Conservation (phyloP, 1,284 basidiomycete species). For the Albatrellus sp. region DNA sequence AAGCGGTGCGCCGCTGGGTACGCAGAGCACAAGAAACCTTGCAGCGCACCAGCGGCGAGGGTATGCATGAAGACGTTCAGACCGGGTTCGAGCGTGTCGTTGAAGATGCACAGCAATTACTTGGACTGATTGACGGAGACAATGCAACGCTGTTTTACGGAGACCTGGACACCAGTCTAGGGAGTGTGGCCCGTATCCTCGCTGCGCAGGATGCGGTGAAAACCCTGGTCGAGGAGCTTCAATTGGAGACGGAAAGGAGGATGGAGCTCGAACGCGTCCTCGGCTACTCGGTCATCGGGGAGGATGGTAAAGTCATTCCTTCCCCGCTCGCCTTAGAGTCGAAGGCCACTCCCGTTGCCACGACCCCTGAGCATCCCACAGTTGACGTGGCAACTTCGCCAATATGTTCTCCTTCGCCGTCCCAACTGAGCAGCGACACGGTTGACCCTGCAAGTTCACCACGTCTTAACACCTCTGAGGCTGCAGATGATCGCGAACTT, state of each 20-base stretch:
- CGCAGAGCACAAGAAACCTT: slow-evolving; percentile 34
- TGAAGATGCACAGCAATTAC: slow-evolving; percentile 34
- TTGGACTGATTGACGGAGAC: slow-evolving; percentile 32
- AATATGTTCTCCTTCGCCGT: background rate
- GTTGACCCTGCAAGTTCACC: background rate
- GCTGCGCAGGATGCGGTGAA: slow-evolving; percentile 50
- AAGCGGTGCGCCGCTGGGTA: slow-evolving; percentile 44
- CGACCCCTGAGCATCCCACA: background rate
- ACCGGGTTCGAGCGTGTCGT: slow-evolving; percentile 27
- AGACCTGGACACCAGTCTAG: slow-evolving; percentile 10
- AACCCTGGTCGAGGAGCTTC: slow-evolving; percentile 51
- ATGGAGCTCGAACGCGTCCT: slow-evolving; percentile 34
- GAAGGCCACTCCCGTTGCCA: too few relatives aligned
- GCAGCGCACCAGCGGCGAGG: slow-evolving; percentile 13
- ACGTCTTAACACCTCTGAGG: background rate
- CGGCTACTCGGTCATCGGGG: slow-evolving; percentile 11
- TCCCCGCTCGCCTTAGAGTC: background rate
- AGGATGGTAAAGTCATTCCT: slow-evolving; percentile 6
- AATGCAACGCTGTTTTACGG: slow-evolving; percentile 11
- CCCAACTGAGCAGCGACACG: background rate
- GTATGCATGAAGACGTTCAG: slow-evolving; percentile 9
- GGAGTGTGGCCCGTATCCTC: slow-evolving; percentile 39
- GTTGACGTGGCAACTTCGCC: background rate
- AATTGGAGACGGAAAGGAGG: slow-evolving; percentile 47
- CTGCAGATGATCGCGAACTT: too few relatives aligned